These are phyloP conservation scores for Nepenthes mirabilis DNA, from an alignment of 148 eudicot genomes.

Conservation along the genomic window DNA sequence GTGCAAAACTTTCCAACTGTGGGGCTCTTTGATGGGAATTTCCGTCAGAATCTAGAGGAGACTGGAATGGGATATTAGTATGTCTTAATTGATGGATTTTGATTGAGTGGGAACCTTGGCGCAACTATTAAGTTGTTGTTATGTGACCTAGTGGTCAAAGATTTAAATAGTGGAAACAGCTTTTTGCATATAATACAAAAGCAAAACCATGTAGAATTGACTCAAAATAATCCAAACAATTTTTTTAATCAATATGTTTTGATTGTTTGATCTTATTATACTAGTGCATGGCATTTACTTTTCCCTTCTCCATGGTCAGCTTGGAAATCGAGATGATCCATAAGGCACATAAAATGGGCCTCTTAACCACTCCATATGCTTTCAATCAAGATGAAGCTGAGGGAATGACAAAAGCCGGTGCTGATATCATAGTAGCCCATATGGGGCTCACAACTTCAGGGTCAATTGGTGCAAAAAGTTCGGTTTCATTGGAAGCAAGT, in stretches of 20 bases:
- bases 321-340: conserved; percentile 87
- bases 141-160: too few species aligned
- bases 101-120: too few species aligned
- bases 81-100: neutral
- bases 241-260: conserved; percentile 31
- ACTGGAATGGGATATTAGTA: conserved; percentile 99
- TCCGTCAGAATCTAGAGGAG: conserved; percentile 94
- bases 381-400: conserved; percentile 75
- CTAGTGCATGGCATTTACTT: neutral
- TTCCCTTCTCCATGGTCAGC: conserved; percentile 19
- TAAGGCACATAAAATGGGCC: conserved; percentile 84
- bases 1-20: conserved; percentile 98
- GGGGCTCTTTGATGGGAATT: conserved; percentile 94
- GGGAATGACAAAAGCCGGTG: conserved; percentile 93
- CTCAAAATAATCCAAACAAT: too few species aligned
- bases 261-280: neutral
- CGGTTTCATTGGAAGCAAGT: conserved; percentile 69
- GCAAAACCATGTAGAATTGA: too few species aligned
- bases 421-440: conserved; percentile 90
- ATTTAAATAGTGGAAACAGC: too few species aligned
- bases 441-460: conserved; percentile 97
- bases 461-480: conserved; percentile 87
- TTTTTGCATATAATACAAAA: too few species aligned
- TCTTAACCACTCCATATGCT: conserved; percentile 92
- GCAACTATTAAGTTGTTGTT: too few species aligned